Evolutionary conservation across 805 yeast species (phyloP).

Genomic region (Ogataea ganodermae): DNA sequence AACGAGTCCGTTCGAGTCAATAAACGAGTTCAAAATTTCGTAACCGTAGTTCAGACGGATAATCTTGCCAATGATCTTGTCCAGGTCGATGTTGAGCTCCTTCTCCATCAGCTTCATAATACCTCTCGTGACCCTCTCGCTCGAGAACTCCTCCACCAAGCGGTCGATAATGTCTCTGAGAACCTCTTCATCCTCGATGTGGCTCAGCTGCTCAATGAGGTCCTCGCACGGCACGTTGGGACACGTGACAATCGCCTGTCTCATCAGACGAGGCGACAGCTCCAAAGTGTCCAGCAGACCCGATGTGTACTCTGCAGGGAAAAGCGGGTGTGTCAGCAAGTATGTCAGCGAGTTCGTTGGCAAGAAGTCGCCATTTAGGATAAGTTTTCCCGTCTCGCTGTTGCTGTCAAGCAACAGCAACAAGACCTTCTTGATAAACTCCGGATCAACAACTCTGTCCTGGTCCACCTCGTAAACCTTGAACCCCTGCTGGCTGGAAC

Average conservation of each 20-base stretch:
- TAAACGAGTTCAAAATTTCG: conserved; percentile 60
- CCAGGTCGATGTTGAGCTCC: conserved; percentile 37
- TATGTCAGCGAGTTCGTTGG: conserved; percentile 68
- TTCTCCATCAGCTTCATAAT: conserved; percentile 40
- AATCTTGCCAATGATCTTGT: conserved; percentile 47
- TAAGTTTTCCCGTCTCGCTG: conserved; percentile 18
- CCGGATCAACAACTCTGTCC: conserved; percentile 65
- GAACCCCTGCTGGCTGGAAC: conserved; percentile 33
- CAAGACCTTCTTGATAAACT: conserved; percentile 49
- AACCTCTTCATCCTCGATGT: conserved; percentile 59
- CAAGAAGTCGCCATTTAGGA: conserved; percentile 35
- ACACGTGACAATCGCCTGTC: conserved; percentile 82
- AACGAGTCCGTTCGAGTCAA: conserved; percentile 70
- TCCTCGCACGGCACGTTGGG: conserved; percentile 67
- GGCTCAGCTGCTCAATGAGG: conserved; percentile 59
- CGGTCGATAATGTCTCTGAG: conserved; percentile 69
- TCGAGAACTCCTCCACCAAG: conserved; percentile 63
- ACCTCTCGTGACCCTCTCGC: conserved; percentile 55
- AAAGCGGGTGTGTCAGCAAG: conserved; percentile 83
- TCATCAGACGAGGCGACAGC: conserved; percentile 61
- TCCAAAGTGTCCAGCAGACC: conserved; percentile 54
- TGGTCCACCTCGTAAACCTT: conserved; percentile 60
- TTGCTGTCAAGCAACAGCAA: conserved; percentile 40
- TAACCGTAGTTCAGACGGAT: conserved; percentile 53
- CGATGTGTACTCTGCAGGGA: conserved; percentile 60